phyloP scores from a whole-genome alignment of 768 basidiomycete species.

The Panus rudis region DNA sequence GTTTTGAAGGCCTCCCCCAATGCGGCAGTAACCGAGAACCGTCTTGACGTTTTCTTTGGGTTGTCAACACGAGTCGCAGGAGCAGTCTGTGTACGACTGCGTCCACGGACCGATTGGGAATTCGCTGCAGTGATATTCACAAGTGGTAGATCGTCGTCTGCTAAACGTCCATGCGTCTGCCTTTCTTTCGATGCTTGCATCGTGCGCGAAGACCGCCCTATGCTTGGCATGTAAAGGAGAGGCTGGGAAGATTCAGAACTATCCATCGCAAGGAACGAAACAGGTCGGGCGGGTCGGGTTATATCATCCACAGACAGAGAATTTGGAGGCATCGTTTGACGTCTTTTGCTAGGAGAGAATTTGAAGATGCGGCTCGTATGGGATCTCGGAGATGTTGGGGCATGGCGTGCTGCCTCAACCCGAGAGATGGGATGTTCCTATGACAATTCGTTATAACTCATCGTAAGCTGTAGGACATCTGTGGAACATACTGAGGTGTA shows the following conservation, averaged over 20 bases:
- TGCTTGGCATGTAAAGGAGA: slow-evolving; percentile 4
- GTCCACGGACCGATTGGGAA: no score
- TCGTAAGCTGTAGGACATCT: background rate
- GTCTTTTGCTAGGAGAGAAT: background rate
- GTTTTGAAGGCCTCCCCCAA: slow-evolving; percentile 14
- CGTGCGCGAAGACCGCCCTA: no score
- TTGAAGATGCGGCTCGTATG: background rate
- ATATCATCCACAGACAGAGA: background rate
- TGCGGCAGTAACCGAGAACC: slow-evolving; percentile 18
- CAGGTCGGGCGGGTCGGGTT: slow-evolving; percentile 1
- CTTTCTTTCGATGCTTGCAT: no score
- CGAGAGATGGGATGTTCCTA: slow-evolving; percentile 21
- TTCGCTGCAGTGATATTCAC: no score
- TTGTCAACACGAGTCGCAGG: background rate
- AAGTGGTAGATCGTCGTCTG: no score
- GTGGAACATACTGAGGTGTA: slow-evolving; percentile 17
- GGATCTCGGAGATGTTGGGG: background rate
- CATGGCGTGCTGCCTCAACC: background rate
- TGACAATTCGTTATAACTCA: background rate
- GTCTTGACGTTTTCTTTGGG: background rate
- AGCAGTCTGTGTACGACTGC: slow-evolving; percentile 11
- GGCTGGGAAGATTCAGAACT: background rate
- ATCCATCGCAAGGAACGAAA: slow-evolving; percentile 11
- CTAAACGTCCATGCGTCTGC: no score
- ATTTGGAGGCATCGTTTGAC: slow-evolving; percentile 4